Evolutionary conservation across 306 rosid species (phyloP), one percentile per base, ranked within the genome.

Genomic region (Geum urbanum): DNA sequence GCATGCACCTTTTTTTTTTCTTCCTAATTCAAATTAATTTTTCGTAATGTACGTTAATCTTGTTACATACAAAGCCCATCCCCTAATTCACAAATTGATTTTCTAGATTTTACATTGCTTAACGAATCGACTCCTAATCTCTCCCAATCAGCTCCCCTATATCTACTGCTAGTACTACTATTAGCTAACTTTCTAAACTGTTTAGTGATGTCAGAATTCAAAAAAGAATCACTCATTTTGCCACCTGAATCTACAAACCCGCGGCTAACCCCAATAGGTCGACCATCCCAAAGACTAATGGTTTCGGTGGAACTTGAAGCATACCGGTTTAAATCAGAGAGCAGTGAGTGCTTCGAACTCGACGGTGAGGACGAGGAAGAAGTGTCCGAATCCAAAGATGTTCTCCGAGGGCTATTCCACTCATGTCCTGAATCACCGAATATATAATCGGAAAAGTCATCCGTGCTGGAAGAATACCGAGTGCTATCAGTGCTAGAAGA

Each of bases 401-500:
- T 82, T 79, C 80, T 79, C 76, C 85, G 75, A 11, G 66, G 37
- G 78, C 75, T 76, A 54, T 47, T 76, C 84, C 84, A 86, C 7
- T 84, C 83, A 27, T 65, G 70, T 40, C 83, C 88, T 5, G 91
- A 76, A 40, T 88, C 87, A 58, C 99, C 98, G 76, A 88, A 90
- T 74, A 88, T 74, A 75, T 86, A 90, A 59, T 89, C 95, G 1
- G 96, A 82, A 22, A 91, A 87, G 73, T 91, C 99, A 22, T 95
- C 97, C 0, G 86, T 77, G 76, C 91, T 85, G 49, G 81, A 66
- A 15, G 97, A 86, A 77, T 84, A 84, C 0, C 76, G 72, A 63
- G 96, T 84, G 81, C 91, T 90, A 37, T 86, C 96, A 0, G 96
- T 91, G 63, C 99, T 86, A 74, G 83, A 89, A 73, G 96, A 95